These are phyloP conservation scores for Fonsecaea multimorphosa DNA, from an alignment of 2,329 filamentous ascomycete genomes.

Conservation along the genomic window DNA sequence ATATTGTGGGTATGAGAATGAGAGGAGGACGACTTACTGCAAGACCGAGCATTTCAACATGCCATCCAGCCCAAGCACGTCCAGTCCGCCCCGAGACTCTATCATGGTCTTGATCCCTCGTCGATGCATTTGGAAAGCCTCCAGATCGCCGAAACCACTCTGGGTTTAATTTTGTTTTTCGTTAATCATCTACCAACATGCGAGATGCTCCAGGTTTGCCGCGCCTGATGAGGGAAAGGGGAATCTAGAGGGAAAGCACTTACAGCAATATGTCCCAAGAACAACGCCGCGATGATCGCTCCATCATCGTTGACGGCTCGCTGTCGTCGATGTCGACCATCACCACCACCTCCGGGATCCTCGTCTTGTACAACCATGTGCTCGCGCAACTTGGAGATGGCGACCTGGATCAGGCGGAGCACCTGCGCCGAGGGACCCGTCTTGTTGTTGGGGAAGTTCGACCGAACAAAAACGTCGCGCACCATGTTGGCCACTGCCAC, in stretches of 20 bases:
- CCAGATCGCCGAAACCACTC: conserved; percentile 3
- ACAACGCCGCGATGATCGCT: conserved; percentile 3
- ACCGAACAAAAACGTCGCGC: not conserved
- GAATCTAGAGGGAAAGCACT: not conserved
- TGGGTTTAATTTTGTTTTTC: not conserved
- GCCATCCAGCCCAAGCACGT: conserved; percentile 9
- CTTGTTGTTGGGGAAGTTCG: not conserved
- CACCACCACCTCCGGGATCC: not conserved
- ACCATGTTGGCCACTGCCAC: conserved; percentile 15
- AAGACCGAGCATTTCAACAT: conserved; percentile 10
- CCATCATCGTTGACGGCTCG: not conserved
- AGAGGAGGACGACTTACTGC: conserved; percentile 9
- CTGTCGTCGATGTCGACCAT: not conserved
- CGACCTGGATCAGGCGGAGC: conserved; percentile 1
- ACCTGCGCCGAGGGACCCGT: conserved; percentile 2
- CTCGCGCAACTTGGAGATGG: conserved; percentile 8
- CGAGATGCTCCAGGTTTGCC: too few species aligned
- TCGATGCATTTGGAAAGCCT: conserved; percentile 9
- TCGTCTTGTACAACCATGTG: not conserved
- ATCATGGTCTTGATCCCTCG: conserved; percentile 15
- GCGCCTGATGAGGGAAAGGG: too few species aligned
- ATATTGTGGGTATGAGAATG: not conserved
- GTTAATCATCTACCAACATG: too few species aligned
- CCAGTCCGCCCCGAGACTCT: conserved; percentile 4
- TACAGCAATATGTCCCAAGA: conserved; percentile 10